Evolutionary conservation across 176 grass and related monocot species (phyloP).

Genomic region (Hsuehochloa calcarea): DNA sequence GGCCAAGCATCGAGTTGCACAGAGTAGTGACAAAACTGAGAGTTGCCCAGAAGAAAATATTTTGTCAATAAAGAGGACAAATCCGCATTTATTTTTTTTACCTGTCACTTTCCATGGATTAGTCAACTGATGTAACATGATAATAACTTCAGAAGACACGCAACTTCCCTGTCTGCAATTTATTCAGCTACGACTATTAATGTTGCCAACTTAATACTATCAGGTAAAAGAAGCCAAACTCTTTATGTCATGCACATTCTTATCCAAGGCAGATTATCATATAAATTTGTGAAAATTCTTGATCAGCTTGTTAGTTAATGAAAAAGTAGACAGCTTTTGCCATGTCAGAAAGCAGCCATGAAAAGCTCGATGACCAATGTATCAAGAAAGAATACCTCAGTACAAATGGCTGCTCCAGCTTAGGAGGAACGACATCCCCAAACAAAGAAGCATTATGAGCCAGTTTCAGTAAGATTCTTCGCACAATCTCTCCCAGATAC

Average conservation of each 20-base stretch:
- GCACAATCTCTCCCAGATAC: slow-evolving; percentile 87
- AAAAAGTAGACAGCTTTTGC: background rate
- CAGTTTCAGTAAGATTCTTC: slow-evolving; percentile 79
- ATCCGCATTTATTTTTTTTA: background rate
- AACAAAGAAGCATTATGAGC: slow-evolving; percentile 75
- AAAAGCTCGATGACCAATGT: background rate
- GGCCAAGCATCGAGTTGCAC: background rate
- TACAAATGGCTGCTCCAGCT: slow-evolving; percentile 74
- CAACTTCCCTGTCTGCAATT: background rate
- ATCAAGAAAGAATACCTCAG: slow-evolving; percentile 58
- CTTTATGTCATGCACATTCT: background rate
- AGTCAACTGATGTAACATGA: slow-evolving; percentile 20
- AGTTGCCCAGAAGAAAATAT: slow-evolving; percentile 3
- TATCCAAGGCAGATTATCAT: background rate
- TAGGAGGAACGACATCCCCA: slow-evolving; percentile 73
- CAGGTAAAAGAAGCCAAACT: background rate
- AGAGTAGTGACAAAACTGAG: background rate
- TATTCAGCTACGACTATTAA: background rate
- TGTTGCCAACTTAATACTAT: background rate
- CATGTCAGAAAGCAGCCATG: slow-evolving; percentile 5
- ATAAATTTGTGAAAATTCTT: background rate
- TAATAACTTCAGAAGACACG: background rate
- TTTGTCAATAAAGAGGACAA: background rate
- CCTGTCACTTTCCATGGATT: background rate
- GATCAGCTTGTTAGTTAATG: background rate